These are phyloP conservation scores for Fusarium tanahbumbuense DNA, from an alignment of 2,329 filamentous ascomycete species.

Conservation along the genomic window DNA sequence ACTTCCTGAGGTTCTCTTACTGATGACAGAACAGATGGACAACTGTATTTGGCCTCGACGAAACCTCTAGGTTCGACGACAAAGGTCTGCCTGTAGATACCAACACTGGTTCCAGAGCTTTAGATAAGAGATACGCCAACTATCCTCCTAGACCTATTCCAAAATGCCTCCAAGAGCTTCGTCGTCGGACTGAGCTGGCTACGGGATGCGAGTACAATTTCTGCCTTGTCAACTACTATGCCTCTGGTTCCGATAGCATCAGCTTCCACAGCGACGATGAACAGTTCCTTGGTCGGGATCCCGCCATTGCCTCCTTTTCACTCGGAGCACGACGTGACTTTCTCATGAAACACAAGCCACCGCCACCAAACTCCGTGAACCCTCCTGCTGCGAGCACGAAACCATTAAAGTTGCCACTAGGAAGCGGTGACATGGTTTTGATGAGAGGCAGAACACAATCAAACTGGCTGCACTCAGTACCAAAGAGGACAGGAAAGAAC, in stretches of 20 bases:
- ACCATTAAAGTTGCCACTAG: slow-evolving; percentile 65
- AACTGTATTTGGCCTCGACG: slow-evolving; percentile 69
- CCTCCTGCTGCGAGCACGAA: slow-evolving; percentile 47
- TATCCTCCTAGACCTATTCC: slow-evolving; percentile 77
- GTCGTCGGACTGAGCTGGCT: slow-evolving; percentile 70
- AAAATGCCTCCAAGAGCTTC: slow-evolving; percentile 73
- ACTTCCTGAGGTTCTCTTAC: neutral
- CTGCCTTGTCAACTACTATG: slow-evolving; percentile 85
- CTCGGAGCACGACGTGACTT: slow-evolving; percentile 80
- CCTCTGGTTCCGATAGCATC: slow-evolving; percentile 80
- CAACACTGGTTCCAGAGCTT: slow-evolving; percentile 55
- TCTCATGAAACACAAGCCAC: slow-evolving; percentile 81
- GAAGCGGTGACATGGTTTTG: slow-evolving; percentile 80
- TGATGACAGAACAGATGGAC: slow-evolving; percentile 54
- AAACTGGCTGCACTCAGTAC: slow-evolving; percentile 82
- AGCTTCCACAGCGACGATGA: slow-evolving; percentile 86
- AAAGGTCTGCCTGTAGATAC: slow-evolving; percentile 57
- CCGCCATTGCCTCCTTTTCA: slow-evolving; percentile 80
- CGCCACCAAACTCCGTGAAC: slow-evolving; percentile 51
- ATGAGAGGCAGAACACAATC: slow-evolving; percentile 82
- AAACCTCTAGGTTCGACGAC: slow-evolving; percentile 70
- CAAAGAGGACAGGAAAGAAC: slow-evolving; percentile 75
- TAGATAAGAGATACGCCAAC: slow-evolving; percentile 64
- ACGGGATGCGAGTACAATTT: slow-evolving; percentile 80
- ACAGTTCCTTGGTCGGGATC: slow-evolving; percentile 75